Conservation (phyloP, 306 rosid species). For the Cucumis melo region DNA sequence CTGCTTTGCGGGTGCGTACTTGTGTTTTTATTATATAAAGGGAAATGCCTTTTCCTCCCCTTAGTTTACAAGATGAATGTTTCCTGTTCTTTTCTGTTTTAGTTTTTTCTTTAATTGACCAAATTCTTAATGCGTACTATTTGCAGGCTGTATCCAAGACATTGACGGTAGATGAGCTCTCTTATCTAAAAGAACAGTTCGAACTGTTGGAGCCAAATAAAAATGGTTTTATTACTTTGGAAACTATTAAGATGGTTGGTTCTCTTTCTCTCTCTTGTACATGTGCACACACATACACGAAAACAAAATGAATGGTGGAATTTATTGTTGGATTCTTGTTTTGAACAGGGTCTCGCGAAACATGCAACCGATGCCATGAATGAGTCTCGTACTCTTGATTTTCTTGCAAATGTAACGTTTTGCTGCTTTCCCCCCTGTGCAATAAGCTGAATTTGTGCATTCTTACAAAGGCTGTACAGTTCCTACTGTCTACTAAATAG, state of each 20-base stretch:
- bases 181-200: conserved; percentile 81
- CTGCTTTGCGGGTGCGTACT: conserved; percentile 85
- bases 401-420: conserved; percentile 52
- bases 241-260: conserved; percentile 54
- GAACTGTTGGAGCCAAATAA: conserved; percentile 68
- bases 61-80: background rate
- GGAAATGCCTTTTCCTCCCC: conserved; percentile 2
- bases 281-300: background rate
- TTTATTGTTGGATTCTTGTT: background rate
- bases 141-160: conserved; percentile 92
- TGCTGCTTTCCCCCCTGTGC: background rate
- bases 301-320: background rate
- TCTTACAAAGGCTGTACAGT: background rate
- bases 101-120: background rate
- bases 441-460: background rate
- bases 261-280: background rate
- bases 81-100: background rate
- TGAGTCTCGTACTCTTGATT: conserved; percentile 74
- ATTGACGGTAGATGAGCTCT: conserved; percentile 73
- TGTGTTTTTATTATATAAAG: conserved; percentile 1
- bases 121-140: background rate
- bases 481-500: background rate
- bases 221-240: conserved; percentile 69
- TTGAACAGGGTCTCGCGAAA: conserved; percentile 61
- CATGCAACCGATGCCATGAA: conserved; percentile 88